Base-by-base conservation (phyloP, 176 grass and related monocot genomes). In the Elymus sibiricus region DNA sequence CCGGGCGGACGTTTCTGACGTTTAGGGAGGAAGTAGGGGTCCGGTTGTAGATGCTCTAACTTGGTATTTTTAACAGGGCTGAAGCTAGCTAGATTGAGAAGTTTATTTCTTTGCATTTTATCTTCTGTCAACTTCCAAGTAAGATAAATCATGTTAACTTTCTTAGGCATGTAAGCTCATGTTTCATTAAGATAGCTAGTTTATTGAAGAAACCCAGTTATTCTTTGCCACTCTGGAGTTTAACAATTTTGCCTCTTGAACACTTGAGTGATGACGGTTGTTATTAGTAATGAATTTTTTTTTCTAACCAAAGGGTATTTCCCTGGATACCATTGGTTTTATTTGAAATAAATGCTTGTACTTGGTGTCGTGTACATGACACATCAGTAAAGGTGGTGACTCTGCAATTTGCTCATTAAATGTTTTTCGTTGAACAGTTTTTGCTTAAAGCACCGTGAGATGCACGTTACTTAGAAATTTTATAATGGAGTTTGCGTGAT, bases 241-340 rank as follows among this genome's bases (percentile, higher is more conserved):
- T 35, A 70, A 49, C 10, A 62, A 29, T 21, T 16, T 70, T 35
- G 21, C 4, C 0, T 47, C 3, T 12, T 16, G 32, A 43, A 55
- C 62, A 14, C 42, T 24, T 37, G 6, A 62, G 43, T 28, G 16
- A 4, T 32, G 22, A 34, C 10, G 35, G 37, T 83, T 9, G 64
- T 37, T 77, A 16, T 19, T 63, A 37, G 31, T 46, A 9, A 60
- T 56, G n/a, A n/a, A n/a, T n/a, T n/a, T n/a, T n/a, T n/a, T n/a
- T n/a, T n/a, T n/a, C n/a, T n/a, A n/a, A n/a, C n/a, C n/a, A n/a
- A n/a, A n/a, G n/a, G n/a, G n/a, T n/a, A n/a, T n/a, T n/a, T n/a
- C n/a, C n/a, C n/a, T n/a, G n/a, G n/a, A 74, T 64, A n/a, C 21
- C 38, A 74, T n/a, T 78, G 51, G 75, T 78, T 31, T 59, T 58